Conservation (phyloP, 163 green algal species). For the Prototheca wickerhamii region DNA sequence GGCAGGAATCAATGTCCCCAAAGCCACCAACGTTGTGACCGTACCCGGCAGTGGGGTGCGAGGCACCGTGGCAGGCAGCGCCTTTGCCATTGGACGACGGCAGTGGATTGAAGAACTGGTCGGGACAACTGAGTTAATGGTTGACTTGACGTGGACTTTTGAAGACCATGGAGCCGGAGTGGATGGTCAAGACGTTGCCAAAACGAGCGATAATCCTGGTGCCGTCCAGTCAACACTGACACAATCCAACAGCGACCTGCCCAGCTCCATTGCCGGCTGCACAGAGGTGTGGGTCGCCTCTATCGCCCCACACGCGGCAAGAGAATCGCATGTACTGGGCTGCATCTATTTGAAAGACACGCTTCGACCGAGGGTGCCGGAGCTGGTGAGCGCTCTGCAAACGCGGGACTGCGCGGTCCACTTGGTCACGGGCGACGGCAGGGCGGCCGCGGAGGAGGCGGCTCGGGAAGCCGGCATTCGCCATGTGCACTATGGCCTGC, state of each 20-base stretch:
- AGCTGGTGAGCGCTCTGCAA: constrained; percentile 48
- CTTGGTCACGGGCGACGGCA: constrained; percentile 71
- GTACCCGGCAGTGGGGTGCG: constrained; percentile 46
- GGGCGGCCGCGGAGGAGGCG: constrained; percentile 36
- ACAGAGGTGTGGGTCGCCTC: constrained; percentile 49
- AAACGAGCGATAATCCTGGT: too few relatives aligned
- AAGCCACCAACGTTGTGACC: constrained; percentile 25
- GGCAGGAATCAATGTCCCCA: constrained; percentile 26
- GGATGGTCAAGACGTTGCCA: too few relatives aligned
- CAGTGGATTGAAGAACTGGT: too few relatives aligned
- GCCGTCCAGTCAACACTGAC: too few relatives aligned
- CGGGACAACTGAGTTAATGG: too few relatives aligned
- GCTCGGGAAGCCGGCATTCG: constrained; percentile 51
- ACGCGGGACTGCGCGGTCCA: constrained; percentile 37
- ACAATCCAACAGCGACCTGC: neutral
- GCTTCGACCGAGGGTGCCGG: constrained; percentile 55
- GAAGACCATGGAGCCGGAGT: too few relatives aligned
- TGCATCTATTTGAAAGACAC: constrained; percentile 52
- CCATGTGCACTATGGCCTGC: constrained; percentile 25
- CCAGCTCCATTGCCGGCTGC: neutral
- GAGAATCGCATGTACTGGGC: too few relatives aligned
- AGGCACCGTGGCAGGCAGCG: constrained; percentile 42
- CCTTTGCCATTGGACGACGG: constrained; percentile 56
- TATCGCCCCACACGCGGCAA: constrained; percentile 41
- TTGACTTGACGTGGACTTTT: too few relatives aligned